Percentiles rank a stretch among this genome's conserved stretches.
Evolutionary conservation across 768 basidiomycete genomes (phyloP).

Genomic region (Auricularia heimuer): DNA sequence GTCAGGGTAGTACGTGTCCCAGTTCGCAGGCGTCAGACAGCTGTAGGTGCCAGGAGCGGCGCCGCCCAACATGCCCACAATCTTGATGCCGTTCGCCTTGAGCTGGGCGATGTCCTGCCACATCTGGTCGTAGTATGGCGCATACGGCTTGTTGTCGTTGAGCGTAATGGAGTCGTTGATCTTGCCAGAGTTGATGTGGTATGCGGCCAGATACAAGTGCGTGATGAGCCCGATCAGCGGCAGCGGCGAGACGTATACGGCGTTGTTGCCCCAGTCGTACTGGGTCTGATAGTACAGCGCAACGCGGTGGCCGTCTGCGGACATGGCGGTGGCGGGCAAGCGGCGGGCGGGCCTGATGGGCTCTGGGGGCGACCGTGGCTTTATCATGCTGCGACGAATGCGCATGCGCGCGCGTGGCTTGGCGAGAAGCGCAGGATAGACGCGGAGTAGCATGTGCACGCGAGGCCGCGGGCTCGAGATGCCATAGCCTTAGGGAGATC

Average conservation of each 20-base stretch:
- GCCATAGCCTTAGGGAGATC: too few relatives aligned
- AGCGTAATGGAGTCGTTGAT: not conserved
- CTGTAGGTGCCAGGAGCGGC: not conserved
- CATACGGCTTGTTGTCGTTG: not conserved
- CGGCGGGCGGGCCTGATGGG: not conserved
- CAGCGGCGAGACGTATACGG: not conserved
- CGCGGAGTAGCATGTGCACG: too few relatives aligned
- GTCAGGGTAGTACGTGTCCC: slow-evolving; percentile 2
- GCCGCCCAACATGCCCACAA: not conserved
- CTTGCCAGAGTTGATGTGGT: not conserved
- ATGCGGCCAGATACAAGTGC: not conserved
- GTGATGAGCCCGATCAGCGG: not conserved
- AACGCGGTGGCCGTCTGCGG: not conserved
- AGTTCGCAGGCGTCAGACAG: not conserved
- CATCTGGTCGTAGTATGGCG: not conserved
- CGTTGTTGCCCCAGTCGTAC: slow-evolving; percentile 2
- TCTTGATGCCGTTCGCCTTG: not conserved
- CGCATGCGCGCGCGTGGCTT: not conserved
- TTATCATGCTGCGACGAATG: not conserved
- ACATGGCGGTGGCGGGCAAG: not conserved
- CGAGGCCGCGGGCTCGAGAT: too few relatives aligned
- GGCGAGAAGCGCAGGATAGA: not conserved
- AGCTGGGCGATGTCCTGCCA: not conserved
- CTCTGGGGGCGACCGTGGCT: not conserved
- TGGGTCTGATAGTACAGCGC: not conserved